These are phyloP conservation scores for Globisporangium cederbergense DNA, from an alignment of 352 stramenopile genomes.

Conservation along the genomic window DNA sequence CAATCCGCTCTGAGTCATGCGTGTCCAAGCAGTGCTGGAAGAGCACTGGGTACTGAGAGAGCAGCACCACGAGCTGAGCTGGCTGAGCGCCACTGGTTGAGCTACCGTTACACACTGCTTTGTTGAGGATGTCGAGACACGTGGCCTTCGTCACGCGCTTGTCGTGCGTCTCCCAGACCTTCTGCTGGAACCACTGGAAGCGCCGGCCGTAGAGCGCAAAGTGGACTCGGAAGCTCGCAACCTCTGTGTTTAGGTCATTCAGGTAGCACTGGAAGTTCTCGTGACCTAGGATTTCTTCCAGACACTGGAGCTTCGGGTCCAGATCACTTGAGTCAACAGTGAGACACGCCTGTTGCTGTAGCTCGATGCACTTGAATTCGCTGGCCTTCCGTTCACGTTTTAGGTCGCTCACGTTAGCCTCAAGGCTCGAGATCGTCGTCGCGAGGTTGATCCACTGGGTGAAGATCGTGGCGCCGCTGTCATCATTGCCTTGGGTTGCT, in stretches of 20 bases:
- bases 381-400: constrained; percentile 21
- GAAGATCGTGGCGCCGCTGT: constrained; percentile 13
- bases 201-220: constrained; percentile 32
- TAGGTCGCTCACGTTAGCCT: constrained; percentile 18
- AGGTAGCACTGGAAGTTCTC: constrained; percentile 40
- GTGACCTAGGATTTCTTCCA: constrained; percentile 50
- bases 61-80: constrained; percentile 17
- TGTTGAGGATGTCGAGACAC: constrained; percentile 18
- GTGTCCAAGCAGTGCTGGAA: constrained; percentile 50
- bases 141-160: constrained; percentile 9
- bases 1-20: constrained; percentile 6
- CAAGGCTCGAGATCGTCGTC: constrained; percentile 10
- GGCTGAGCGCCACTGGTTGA: background rate
- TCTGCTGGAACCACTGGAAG: constrained; percentile 22
- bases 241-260: constrained; percentile 35
- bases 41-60: constrained; percentile 41
- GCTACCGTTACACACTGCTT: background rate
- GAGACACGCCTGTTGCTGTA: constrained; percentile 15
- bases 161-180: constrained; percentile 13
- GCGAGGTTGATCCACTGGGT: constrained; percentile 25
- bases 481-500: background rate
- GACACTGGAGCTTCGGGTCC: constrained; percentile 39
- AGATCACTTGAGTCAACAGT: constrained; percentile 16
- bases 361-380: constrained; percentile 17
- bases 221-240: constrained; percentile 28